Percentiles rank a stretch among this genome's conserved stretches.
These are phyloP conservation scores for Juglanconis oblonga DNA, from an alignment of 2,329 filamentous ascomycete genomes.

Conservation along the genomic window DNA sequence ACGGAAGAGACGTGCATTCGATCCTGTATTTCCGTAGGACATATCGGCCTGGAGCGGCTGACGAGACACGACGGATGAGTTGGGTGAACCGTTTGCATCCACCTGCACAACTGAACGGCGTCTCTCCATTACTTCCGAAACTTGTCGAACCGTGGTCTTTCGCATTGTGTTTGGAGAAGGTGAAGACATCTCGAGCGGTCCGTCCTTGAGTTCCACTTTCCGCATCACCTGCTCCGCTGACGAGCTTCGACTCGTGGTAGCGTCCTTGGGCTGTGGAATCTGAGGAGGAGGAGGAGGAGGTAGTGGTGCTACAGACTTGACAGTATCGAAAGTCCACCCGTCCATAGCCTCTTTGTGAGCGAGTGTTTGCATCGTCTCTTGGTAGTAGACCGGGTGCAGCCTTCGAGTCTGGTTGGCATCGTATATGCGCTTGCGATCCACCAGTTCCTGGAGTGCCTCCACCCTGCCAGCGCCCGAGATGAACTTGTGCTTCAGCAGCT, in stretches of 20 bases:
- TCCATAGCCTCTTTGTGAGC: constrained; percentile 67
- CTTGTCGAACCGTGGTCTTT: constrained; percentile 53
- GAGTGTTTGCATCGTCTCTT: constrained; percentile 80
- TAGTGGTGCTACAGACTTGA: constrained; percentile 65
- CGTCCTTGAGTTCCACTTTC: constrained; percentile 60
- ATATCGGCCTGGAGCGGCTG: constrained; percentile 84
- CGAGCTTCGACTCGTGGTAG: constrained; percentile 53
- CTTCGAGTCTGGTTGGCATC: constrained; percentile 70
- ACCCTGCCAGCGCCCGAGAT: constrained; percentile 83
- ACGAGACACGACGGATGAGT: constrained; percentile 51
- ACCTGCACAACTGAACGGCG: constrained; percentile 25
- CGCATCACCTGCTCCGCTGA: constrained; percentile 61
- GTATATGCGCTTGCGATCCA: constrained; percentile 78
- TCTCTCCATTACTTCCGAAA: constrained; percentile 33
- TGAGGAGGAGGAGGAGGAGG: constrained; percentile 23
- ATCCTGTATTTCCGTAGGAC: constrained; percentile 90
- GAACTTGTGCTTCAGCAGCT: constrained; percentile 84
- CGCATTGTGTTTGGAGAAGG: constrained; percentile 55
- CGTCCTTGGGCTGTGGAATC: constrained; percentile 38
- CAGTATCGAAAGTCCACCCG: constrained; percentile 87
- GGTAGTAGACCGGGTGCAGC: constrained; percentile 80
- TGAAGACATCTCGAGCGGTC: constrained; percentile 55
- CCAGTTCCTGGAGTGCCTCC: constrained; percentile 82
- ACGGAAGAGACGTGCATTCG: constrained; percentile 87
- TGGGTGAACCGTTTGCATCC: constrained; percentile 40